Evolutionary conservation across 768 basidiomycete genomes (phyloP), one percentile per base, ranked within the genome.

Genomic region (Lactarius hengduanensis): DNA sequence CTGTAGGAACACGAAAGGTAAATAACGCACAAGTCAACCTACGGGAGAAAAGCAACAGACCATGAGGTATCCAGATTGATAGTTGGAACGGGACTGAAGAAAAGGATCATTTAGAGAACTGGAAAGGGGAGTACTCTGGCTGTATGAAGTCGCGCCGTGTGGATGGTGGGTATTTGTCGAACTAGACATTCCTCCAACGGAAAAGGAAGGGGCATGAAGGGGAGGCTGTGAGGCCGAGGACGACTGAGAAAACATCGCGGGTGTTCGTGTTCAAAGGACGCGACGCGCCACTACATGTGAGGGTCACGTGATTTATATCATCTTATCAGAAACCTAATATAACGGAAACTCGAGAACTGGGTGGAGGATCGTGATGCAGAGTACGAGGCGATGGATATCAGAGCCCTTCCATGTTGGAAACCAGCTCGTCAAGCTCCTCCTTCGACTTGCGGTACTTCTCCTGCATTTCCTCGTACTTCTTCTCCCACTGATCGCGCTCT

Each of bases 401-500:
- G 45, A 70, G 53, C n/a, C 70, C 64, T 50, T 88, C 86, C 92
- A 96, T 92, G 77, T 78, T 84, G 64, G 79, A 72, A 66, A 89
- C 87, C 68, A 98, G 85, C 63, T 94, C 92, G 72, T 92, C 90
- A 76, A 99, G 80, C 69, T 97, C 96, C 45, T 76, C 76, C 78
- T 98, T 88, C 53, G 91, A 86, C 60, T 82, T 71, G 75, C 82
- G 81, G 81, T 88, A 91, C 76, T 95, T 94, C 67, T 73, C 79
- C 68, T 83, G 72, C 67, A 82, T 80, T 71, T 95, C 92, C 92
- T 96, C 96, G 80, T 86, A 91, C 79, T 96, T 98, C 83, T 89
- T 86, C 86, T 97, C 96, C 92, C 91, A 94, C 47, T 76, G 73
- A 76, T 98, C 96, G 59, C 96, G 88, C 77, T 99, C 97, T 74